phyloP scores from a whole-genome alignment of 768 basidiomycete species.

The Fibroporia radiculosa region DNA sequence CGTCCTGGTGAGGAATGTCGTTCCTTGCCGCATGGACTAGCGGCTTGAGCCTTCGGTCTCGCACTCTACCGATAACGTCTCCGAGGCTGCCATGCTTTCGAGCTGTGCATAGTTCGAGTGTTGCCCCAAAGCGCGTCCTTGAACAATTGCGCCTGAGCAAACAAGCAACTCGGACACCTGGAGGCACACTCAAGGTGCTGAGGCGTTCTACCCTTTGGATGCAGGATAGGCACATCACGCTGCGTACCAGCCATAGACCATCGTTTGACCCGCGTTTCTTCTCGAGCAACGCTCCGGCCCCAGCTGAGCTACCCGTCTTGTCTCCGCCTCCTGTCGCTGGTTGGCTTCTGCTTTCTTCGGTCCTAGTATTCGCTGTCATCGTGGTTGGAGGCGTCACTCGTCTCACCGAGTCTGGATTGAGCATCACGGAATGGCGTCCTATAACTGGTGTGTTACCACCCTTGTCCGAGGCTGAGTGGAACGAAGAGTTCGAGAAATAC shows the following conservation, averaged over 20 bases:
- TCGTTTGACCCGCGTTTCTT: conserved; percentile 30
- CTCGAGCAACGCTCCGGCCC: conserved; percentile 26
- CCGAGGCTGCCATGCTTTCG: conserved; percentile 1
- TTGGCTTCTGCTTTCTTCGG: conserved; percentile 83
- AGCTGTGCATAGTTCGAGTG: background rate
- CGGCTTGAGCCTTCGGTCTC: conserved; percentile 2
- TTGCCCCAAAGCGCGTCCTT: background rate
- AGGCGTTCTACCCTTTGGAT: conserved; percentile 1
- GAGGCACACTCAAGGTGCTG: background rate
- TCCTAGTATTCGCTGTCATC: conserved; percentile 84
- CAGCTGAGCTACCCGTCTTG: conserved; percentile 42
- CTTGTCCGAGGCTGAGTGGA: conserved; percentile 68
- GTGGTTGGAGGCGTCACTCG: conserved; percentile 96
- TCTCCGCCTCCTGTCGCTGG: conserved; percentile 64
- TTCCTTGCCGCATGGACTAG: background rate
- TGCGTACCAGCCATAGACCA: conserved; percentile 6
- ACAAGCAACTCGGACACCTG: background rate
- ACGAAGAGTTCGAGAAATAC: conserved; percentile 88
- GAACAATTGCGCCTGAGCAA: background rate
- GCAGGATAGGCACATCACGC: conserved; percentile 4
- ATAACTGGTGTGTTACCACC: conserved; percentile 88
- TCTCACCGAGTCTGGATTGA: conserved; percentile 93
- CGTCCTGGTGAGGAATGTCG: background rate
- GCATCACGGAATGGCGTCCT: conserved; percentile 97
- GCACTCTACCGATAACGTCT: background rate